These are phyloP conservation scores for Dendryphion nanum DNA, from an alignment of 2,329 filamentous ascomycete species.

Conservation along the genomic window DNA sequence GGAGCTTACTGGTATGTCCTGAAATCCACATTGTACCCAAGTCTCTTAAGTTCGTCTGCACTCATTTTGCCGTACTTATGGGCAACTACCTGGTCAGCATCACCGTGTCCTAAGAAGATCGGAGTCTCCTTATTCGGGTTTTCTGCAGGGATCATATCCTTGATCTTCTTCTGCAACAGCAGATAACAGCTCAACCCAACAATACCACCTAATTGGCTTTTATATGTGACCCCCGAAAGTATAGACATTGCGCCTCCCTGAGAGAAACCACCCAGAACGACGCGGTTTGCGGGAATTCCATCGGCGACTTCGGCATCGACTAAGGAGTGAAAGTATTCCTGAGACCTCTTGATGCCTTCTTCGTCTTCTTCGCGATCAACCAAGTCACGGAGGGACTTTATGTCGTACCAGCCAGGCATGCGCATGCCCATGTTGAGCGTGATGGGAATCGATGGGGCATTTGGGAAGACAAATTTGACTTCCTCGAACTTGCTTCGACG, in stretches of 20 bases:
- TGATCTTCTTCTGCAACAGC: slow-evolving; percentile 65
- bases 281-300: slow-evolving; percentile 77
- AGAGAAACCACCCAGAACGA: slow-evolving; percentile 82
- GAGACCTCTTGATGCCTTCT: slow-evolving; percentile 68
- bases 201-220: slow-evolving; percentile 78
- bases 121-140: slow-evolving; percentile 72
- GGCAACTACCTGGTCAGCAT: slow-evolving; percentile 69
- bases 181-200: slow-evolving; percentile 83
- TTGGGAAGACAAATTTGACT: slow-evolving; percentile 91
- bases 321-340: slow-evolving; percentile 73
- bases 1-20: slow-evolving; percentile 68
- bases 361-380: slow-evolving; percentile 60
- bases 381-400: slow-evolving; percentile 52
- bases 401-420: slow-evolving; percentile 89
- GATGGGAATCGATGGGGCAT: slow-evolving; percentile 83
- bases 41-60: slow-evolving; percentile 62
- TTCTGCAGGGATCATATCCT: slow-evolving; percentile 42
- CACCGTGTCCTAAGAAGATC: slow-evolving; percentile 88
- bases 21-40: slow-evolving; percentile 73
- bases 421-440: slow-evolving; percentile 75
- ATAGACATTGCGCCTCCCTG: slow-evolving; percentile 87
- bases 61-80: slow-evolving; percentile 68
- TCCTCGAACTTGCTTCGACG: slow-evolving; percentile 77
- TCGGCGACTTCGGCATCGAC: slow-evolving; percentile 77
- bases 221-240: slow-evolving; percentile 72